phyloP scores from a whole-genome alignment of 768 basidiomycete species.

The Amanita muscaria region DNA sequence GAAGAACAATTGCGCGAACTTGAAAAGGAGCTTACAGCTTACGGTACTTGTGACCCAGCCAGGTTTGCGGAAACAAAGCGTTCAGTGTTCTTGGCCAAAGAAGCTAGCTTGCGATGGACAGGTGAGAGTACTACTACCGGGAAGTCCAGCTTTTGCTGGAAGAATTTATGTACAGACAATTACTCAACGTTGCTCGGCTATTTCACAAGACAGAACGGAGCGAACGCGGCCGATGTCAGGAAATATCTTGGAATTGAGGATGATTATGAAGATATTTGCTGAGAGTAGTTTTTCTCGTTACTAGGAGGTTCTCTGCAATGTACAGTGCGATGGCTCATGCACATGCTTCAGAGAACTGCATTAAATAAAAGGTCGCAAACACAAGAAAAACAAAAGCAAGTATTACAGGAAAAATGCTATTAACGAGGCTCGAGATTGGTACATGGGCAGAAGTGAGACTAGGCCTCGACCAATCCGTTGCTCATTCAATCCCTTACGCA shows the following conservation, averaged over 20 bases:
- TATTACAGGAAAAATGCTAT: too few species aligned
- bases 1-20: slow-evolving; percentile 43
- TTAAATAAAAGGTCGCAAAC: too few species aligned
- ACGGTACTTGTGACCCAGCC: slow-evolving; percentile 78
- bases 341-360: too few species aligned
- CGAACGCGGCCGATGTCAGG: slow-evolving; percentile 55
- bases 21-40: slow-evolving; percentile 62
- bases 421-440: too few species aligned
- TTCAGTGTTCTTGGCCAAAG: slow-evolving; percentile 68
- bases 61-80: slow-evolving; percentile 71
- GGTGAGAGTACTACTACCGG: slow-evolving; percentile 38
- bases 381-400: too few species aligned
- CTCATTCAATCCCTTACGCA: too few species aligned
- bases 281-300: too few species aligned
- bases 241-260: slow-evolving; percentile 58
- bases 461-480: too few species aligned
- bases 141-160: not conserved
- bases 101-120: slow-evolving; percentile 83
- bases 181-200: slow-evolving; percentile 56
- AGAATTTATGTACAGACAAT: slow-evolving; percentile 48
- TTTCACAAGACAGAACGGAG: slow-evolving; percentile 52
- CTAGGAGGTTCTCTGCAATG: too few species aligned
- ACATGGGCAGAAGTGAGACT: too few species aligned
- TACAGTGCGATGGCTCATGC: too few species aligned
- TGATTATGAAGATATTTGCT: slow-evolving; percentile 70